Evolutionary conservation across 106 monocot genomes (phyloP).

Genomic region (Dactylorhiza incarnata): DNA sequence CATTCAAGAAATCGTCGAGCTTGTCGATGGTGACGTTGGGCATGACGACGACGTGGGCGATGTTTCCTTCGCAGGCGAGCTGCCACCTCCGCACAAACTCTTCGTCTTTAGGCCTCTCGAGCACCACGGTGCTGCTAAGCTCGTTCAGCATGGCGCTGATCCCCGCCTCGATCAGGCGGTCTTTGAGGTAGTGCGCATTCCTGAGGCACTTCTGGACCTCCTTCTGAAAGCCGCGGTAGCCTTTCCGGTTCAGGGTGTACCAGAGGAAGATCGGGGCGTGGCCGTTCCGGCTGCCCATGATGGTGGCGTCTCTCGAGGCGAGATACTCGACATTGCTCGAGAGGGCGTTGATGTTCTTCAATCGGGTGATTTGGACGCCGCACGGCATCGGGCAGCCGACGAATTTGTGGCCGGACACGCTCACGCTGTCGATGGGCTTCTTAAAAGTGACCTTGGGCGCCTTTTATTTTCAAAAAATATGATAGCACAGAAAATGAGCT

Average conservation of each 20-base stretch:
- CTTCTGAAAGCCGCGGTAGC: slow-evolving; percentile 48
- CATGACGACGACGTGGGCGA: slow-evolving; percentile 97
- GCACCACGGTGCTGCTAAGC: slow-evolving; percentile 93
- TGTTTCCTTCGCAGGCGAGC: slow-evolving; percentile 77
- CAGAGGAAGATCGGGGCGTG: slow-evolving; percentile 90
- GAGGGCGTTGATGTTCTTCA: slow-evolving; percentile 63
- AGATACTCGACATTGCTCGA: slow-evolving; percentile 86
- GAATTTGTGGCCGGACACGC: slow-evolving; percentile 90
- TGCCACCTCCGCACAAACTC: slow-evolving; percentile 85
- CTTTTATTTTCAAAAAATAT: slow-evolving; percentile 5
- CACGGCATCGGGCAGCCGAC: slow-evolving; percentile 37
- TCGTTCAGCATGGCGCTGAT: slow-evolving; percentile 95
- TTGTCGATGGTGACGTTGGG: slow-evolving; percentile 82
- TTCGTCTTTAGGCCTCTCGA: slow-evolving; percentile 80
- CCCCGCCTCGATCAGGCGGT: slow-evolving; percentile 51
- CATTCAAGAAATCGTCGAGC: slow-evolving; percentile 64
- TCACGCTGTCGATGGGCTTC: slow-evolving; percentile 77
- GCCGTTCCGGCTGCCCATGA: slow-evolving; percentile 91
- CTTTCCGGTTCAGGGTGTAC: slow-evolving; percentile 87
- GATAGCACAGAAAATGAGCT: neutral
- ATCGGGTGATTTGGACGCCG: slow-evolving; percentile 75
- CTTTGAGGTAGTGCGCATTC: slow-evolving; percentile 81
- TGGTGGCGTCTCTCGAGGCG: slow-evolving; percentile 88
- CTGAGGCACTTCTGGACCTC: slow-evolving; percentile 90
- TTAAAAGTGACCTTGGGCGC: slow-evolving; percentile 45